A percentile compares a stretch with the other conserved stretches of the same genome.
These are phyloP conservation scores for Pythium diclinum DNA, from an alignment of 352 stramenopile species.

Conservation along the genomic window DNA sequence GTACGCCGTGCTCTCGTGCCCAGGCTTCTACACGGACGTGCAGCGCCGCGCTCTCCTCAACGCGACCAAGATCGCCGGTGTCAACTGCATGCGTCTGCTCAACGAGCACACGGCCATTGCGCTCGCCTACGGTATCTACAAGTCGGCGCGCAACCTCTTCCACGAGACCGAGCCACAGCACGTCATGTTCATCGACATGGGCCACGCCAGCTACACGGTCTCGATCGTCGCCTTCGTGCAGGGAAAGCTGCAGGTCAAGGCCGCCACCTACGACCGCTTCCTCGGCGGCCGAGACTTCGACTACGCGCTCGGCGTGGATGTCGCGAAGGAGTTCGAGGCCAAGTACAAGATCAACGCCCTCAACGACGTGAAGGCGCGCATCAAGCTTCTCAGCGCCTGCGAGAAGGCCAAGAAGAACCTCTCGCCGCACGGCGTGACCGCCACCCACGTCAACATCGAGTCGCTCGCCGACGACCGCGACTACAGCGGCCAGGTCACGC, in stretches of 20 bases:
- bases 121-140: slow-evolving; percentile 96
- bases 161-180: slow-evolving; percentile 91
- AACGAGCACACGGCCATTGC: slow-evolving; percentile 97
- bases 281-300: slow-evolving; percentile 97
- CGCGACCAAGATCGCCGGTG: slow-evolving; percentile 90
- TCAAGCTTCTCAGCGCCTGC: slow-evolving; percentile 97
- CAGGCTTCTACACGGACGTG: slow-evolving; percentile 97
- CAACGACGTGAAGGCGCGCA: slow-evolving; percentile 90
- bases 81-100: slow-evolving; percentile 97
- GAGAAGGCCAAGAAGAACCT: slow-evolving; percentile 99
- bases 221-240: slow-evolving; percentile 93
- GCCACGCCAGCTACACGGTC: slow-evolving; percentile 91
- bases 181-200: slow-evolving; percentile 99
- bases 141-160: slow-evolving; percentile 94
- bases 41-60: slow-evolving; percentile 95
- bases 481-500: slow-evolving; percentile 93
- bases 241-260: slow-evolving; percentile 95
- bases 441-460: slow-evolving; percentile 96
- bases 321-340: slow-evolving; percentile 93
- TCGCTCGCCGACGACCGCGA: slow-evolving; percentile 98
- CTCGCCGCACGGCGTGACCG: slow-evolving; percentile 94
- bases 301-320: slow-evolving; percentile 91
- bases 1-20: slow-evolving; percentile 95
- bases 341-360: slow-evolving; percentile 96
- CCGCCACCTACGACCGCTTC: slow-evolving; percentile 91